A percentile compares a stretch with the other conserved stretches of the same genome.
Conservation (phyloP, 192 early-diverging fungal species). For the Martensiomyces pterosporus region DNA sequence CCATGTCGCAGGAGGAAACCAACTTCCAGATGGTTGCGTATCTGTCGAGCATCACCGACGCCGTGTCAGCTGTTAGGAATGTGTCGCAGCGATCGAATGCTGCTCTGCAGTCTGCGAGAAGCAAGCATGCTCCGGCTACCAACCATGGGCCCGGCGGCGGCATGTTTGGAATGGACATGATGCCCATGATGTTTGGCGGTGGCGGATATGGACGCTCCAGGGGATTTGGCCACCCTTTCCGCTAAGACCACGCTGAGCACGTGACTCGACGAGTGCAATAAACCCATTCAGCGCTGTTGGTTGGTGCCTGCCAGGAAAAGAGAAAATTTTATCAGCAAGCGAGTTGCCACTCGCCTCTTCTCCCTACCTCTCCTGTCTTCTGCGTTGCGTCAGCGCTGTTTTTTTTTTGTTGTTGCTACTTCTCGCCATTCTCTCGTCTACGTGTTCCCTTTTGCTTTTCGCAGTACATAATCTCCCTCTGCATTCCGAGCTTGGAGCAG, state of each 20-base stretch:
- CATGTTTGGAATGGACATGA: constrained; percentile 30
- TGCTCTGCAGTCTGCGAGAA: constrained; percentile 24
- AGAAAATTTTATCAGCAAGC: no score
- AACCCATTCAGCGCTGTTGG: no score
- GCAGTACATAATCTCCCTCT: background rate
- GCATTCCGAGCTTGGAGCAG: background rate
- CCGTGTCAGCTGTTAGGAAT: constrained; percentile 22
- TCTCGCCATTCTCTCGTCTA: no score
- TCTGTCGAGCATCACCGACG: constrained; percentile 23
- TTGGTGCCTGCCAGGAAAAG: no score
- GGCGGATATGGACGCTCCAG: constrained; percentile 15
- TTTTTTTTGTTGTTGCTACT: no score
- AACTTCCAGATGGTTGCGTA: constrained; percentile 40
- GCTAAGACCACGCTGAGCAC: no score
- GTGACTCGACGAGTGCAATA: no score
- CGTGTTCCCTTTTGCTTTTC: no score
- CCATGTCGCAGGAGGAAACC: constrained; percentile 44
- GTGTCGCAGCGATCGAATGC: constrained; percentile 35
- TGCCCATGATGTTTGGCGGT: constrained; percentile 17
- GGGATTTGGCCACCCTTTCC: constrained; percentile 34
- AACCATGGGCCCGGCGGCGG: constrained; percentile 21
- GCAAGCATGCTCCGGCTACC: constrained; percentile 26
- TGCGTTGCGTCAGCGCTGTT: no score
- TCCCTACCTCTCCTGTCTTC: no score
- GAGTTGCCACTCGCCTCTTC: no score